phyloP scores from a whole-genome alignment of 768 basidiomycete genomes.

The Albatrellus ellisii region DNA sequence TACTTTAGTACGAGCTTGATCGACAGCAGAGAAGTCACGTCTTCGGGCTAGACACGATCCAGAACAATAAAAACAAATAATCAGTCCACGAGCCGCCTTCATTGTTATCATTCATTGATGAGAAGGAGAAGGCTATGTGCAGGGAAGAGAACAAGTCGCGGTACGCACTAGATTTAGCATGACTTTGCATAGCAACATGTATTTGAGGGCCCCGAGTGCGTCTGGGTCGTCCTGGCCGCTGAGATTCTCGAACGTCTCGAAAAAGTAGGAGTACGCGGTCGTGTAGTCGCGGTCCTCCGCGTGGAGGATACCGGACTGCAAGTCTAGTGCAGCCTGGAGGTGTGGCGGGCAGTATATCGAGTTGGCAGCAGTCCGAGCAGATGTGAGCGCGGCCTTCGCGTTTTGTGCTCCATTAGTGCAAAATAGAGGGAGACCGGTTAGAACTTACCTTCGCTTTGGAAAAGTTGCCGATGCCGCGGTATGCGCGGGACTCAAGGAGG shows the following conservation, averaged over 20 bases:
- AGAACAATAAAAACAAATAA: neutral
- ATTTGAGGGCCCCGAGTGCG: slow-evolving; percentile 83
- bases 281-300: slow-evolving; percentile 98
- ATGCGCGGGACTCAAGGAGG: slow-evolving; percentile 83
- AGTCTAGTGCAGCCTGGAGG: slow-evolving; percentile 46
- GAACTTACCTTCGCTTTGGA: slow-evolving; percentile 71
- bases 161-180: slow-evolving; percentile 82
- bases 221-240: slow-evolving; percentile 50
- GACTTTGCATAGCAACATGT: slow-evolving; percentile 96
- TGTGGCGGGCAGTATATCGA: slow-evolving; percentile 85
- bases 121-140: too few species aligned
- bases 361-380: slow-evolving; percentile 87
- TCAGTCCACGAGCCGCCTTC: neutral
- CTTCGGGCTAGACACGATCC: slow-evolving; percentile 57
- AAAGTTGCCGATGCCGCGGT: slow-evolving; percentile 80
- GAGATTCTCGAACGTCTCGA: slow-evolving; percentile 89
- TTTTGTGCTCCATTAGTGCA: neutral
- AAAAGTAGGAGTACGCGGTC: slow-evolving; percentile 95
- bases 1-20: slow-evolving; percentile 86
- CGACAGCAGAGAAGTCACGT: slow-evolving; percentile 74
- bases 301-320: slow-evolving; percentile 73
- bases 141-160: too few species aligned
- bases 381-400: slow-evolving; percentile 72
- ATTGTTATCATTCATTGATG: too few species aligned
- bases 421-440: neutral